These are phyloP conservation scores for Tilletiaria anomala DNA, from an alignment of 1,284 basidiomycete genomes.

Conservation along the genomic window DNA sequence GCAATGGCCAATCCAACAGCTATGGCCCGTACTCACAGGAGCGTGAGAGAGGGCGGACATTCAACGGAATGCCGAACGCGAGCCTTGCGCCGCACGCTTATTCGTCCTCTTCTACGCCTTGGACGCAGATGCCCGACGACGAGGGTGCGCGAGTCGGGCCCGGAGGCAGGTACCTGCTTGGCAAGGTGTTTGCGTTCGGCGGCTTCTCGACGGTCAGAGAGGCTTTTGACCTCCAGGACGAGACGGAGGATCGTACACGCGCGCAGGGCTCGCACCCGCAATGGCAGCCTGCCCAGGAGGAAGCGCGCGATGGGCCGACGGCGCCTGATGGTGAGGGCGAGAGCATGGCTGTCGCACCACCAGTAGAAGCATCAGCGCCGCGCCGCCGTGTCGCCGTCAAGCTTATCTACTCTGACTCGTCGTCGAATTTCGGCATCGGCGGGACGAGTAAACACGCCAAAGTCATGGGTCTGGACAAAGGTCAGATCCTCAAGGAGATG, in stretches of 20 bases:
- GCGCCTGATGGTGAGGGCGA: constrained; percentile 5
- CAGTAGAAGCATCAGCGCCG: not conserved
- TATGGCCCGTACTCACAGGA: no score
- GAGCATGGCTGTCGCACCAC: not conserved
- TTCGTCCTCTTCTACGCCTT: constrained; percentile 1
- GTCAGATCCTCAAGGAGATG: constrained; percentile 13
- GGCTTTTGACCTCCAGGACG: constrained; percentile 37
- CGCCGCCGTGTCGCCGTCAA: constrained; percentile 22
- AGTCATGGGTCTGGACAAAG: not conserved
- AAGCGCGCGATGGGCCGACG: no score
- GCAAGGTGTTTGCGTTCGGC: constrained; percentile 62
- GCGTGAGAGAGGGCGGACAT: no score
- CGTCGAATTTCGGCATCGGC: not conserved
- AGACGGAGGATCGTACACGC: no score
- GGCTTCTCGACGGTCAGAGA: constrained; percentile 73
- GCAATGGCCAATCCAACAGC: no score
- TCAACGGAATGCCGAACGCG: no score
- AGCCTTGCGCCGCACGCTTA: constrained; percentile 7
- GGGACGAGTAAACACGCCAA: not conserved
- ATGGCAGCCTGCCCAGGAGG: no score
- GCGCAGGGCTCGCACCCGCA: no score
- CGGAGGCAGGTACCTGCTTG: constrained; percentile 52
- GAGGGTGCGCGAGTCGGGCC: constrained; percentile 23
- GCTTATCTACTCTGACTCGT: constrained; percentile 13
- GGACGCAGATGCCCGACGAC: constrained; percentile 11